These are phyloP conservation scores for Hygrophoropsis aurantiaca DNA, from an alignment of 768 basidiomycete species.

Conservation along the genomic window DNA sequence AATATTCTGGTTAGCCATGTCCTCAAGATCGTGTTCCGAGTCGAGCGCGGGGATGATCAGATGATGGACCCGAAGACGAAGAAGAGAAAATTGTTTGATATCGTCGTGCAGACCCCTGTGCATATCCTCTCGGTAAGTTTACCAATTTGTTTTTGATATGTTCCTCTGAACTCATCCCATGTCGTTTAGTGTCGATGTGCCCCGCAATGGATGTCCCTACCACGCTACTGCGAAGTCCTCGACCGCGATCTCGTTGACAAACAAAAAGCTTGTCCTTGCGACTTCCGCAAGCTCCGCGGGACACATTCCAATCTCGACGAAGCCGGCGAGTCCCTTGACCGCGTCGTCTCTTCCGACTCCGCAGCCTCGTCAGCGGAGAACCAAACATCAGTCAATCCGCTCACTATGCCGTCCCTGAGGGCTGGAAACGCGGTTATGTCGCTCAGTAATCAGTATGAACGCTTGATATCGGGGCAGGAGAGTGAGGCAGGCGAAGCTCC, in stretches of 20 bases:
- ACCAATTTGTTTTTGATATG: background rate
- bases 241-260: constrained; percentile 12
- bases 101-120: constrained; percentile 81
- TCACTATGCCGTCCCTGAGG: constrained; percentile 1
- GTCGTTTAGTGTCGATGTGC: constrained; percentile 71
- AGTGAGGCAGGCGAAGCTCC: constrained; percentile 82
- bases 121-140: constrained; percentile 80
- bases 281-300: constrained; percentile 10
- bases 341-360: constrained; percentile 27
- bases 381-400: constrained; percentile 23
- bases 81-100: constrained; percentile 81
- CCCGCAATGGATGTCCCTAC: constrained; percentile 75
- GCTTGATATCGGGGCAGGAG: constrained; percentile 80
- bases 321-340: constrained; percentile 16
- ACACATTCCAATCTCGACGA: background rate
- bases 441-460: constrained; percentile 64
- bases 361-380: constrained; percentile 32
- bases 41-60: constrained; percentile 76
- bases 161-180: background rate
- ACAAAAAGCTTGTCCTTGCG: constrained; percentile 45
- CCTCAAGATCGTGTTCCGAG: constrained; percentile 79
- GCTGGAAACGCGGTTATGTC: constrained; percentile 25
- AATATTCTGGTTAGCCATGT: constrained; percentile 75
- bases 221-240: constrained; percentile 59
- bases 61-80: constrained; percentile 63